A percentile compares a stretch with the other conserved stretches of the same genome.
These are phyloP conservation scores for Moniliella sp. DNA, from an alignment of 1,284 basidiomycete species.

Conservation along the genomic window DNA sequence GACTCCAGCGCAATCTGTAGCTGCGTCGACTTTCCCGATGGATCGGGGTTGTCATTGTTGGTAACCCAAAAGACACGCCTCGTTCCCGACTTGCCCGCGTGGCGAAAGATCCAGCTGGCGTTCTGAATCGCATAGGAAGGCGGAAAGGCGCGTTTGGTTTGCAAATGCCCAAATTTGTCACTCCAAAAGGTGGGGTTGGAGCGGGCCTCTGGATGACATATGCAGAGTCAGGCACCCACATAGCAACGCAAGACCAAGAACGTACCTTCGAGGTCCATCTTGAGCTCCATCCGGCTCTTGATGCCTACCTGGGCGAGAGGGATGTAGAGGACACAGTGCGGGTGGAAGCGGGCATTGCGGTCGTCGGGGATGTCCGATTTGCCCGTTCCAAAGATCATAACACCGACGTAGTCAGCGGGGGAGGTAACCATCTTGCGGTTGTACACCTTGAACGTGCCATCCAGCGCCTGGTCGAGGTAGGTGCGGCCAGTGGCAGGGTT, in stretches of 20 bases:
- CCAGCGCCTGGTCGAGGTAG: slow-evolving; percentile 44
- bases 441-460: slow-evolving; percentile 60
- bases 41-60: slow-evolving; percentile 54
- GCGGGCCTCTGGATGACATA: no score
- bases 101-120: not conserved
- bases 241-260: no score
- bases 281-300: slow-evolving; percentile 53
- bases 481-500: slow-evolving; percentile 14
- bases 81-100: slow-evolving; percentile 62
- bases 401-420: slow-evolving; percentile 66
- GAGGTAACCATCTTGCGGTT: slow-evolving; percentile 70
- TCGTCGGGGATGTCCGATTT: slow-evolving; percentile 19
- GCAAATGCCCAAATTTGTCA: no score
- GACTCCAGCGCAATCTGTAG: slow-evolving; percentile 33
- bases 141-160: not conserved
- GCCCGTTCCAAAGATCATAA: slow-evolving; percentile 78
- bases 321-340: slow-evolving; percentile 53
- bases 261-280: slow-evolving; percentile 33
- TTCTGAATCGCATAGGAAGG: not conserved
- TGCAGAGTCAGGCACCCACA: no score
- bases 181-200: no score
- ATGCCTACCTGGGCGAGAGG: slow-evolving; percentile 56
- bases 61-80: slow-evolving; percentile 83
- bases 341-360: slow-evolving; percentile 37
- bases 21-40: no score